Conservation (phyloP, 148 eudicot genomes). For the Dianthus caryophyllus region DNA sequence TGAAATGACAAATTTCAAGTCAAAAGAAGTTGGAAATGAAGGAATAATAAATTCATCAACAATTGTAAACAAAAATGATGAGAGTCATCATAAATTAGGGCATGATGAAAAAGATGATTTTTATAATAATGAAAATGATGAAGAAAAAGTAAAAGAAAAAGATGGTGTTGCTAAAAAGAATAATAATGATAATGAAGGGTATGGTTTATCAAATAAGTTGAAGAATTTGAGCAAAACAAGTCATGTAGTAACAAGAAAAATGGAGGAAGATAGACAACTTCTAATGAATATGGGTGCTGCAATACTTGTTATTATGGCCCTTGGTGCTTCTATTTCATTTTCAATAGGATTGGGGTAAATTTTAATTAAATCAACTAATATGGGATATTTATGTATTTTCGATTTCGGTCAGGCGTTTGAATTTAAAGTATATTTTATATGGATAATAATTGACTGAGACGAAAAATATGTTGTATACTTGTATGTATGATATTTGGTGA, state of each 20-base stretch:
- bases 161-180: neutral
- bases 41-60: too few species aligned
- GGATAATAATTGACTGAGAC: too few species aligned
- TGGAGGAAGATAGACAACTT: conserved; percentile 40
- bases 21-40: neutral
- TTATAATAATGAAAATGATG: too few species aligned
- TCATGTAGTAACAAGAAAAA: conserved; percentile 10
- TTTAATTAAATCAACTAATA: too few species aligned
- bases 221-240: neutral
- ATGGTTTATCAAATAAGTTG: neutral
- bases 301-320: conserved; percentile 42
- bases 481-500: too few species aligned
- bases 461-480: too few species aligned
- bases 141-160: neutral
- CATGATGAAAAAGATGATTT: neutral
- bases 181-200: too few species aligned
- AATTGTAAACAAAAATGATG: neutral
- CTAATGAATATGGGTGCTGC: conserved; percentile 57
- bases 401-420: too few species aligned
- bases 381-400: too few species aligned
- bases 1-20: neutral
- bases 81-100: neutral
- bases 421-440: too few species aligned
- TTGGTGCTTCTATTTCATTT: conserved; percentile 45
- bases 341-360: conserved; percentile 29